Evolutionary conservation across 352 stramenopile genomes (phyloP).

Genomic region (Salisapilia sapeloensis): DNA sequence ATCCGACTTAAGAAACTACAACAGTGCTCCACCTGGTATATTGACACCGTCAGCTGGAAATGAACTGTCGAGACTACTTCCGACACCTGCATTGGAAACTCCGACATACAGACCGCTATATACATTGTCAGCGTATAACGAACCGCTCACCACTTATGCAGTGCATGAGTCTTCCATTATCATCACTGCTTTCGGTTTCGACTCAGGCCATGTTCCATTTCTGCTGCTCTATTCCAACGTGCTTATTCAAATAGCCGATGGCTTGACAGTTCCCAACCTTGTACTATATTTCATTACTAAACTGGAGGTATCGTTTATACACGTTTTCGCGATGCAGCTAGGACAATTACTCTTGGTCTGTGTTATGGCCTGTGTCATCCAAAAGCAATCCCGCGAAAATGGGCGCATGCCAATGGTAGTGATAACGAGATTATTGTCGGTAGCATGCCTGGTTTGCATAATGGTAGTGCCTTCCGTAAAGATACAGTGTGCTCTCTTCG

Average conservation of each 20-base stretch:
- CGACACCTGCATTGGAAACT: neutral
- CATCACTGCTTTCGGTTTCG: constrained; percentile 5
- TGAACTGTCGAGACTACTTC: constrained; percentile 2
- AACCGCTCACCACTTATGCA: constrained; percentile 2
- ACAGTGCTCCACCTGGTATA: constrained; percentile 2
- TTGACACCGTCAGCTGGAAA: neutral
- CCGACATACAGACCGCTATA: neutral
- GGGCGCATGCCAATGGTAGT: constrained; percentile 47
- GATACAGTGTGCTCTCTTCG: constrained; percentile 26
- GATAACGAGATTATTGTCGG: constrained; percentile 14
- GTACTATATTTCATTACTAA: constrained; percentile 50
- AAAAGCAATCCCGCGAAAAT: constrained; percentile 12
- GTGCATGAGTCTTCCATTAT: constrained; percentile 1
- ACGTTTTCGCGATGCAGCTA: constrained; percentile 37
- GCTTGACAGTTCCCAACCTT: constrained; percentile 39
- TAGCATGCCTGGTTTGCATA: constrained; percentile 27
- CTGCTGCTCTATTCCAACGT: constrained; percentile 53
- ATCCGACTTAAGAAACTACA: constrained; percentile 23
- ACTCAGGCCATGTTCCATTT: constrained; percentile 27
- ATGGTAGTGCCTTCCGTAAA: constrained; percentile 9
- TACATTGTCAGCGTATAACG: neutral
- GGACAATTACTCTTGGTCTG: constrained; percentile 26
- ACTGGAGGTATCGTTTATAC: constrained; percentile 25
- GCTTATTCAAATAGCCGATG: constrained; percentile 41
- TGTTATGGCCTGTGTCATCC: constrained; percentile 19